Base-by-base conservation (phyloP, 257 asterid genomes). In the Thymus mandschuricus region DNA sequence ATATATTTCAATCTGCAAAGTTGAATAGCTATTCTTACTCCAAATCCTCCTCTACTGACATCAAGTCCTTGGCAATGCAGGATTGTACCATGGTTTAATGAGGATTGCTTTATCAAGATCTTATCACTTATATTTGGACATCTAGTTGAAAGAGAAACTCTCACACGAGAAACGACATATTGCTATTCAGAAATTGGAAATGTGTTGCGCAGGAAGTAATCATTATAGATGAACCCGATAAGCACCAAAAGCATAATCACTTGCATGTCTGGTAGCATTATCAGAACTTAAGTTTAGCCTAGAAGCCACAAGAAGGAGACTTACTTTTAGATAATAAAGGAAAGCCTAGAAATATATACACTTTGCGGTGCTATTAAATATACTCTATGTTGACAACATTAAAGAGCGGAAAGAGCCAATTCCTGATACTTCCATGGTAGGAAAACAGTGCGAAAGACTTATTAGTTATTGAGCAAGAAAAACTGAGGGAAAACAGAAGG, bases 11-110 rank as follows among this genome's bases (percentile, higher is more conserved):
- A 50, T 10, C 38, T 29, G 35, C 43, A 59, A 67, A 54, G 43
- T 46, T 75, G 30, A 50, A 60, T 33, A 27, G 60, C 55, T 66
- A 54, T 7, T 65, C 50, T 60, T 31, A 59, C 61, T 66, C 56
- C 31, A 55, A 51, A 40, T 62, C 9, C 46, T 62, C 59, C 43
- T 52, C 71, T 63, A 60, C 6, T 60, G 29, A 9, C 43, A 3
- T 31, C 2, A 34, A 59, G 70, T 43, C 35, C 56, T 13, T 52
- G 55, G 28, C 31, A 21, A 21, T 21, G 21, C 21, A 21, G 21
- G 21, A 21, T 21, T 21, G 0, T 21, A 21, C 21, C 21, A 59
- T 63, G 77, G 44, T 28, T 50, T 66, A 60, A n/a, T 1, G n/a
- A 67, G 52, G 57, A 61, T 38, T 44, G 12, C 31, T 56, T 5